These are phyloP conservation scores for Cladosporium phlei DNA, from an alignment of 2,329 filamentous ascomycete genomes.

Conservation along the genomic window DNA sequence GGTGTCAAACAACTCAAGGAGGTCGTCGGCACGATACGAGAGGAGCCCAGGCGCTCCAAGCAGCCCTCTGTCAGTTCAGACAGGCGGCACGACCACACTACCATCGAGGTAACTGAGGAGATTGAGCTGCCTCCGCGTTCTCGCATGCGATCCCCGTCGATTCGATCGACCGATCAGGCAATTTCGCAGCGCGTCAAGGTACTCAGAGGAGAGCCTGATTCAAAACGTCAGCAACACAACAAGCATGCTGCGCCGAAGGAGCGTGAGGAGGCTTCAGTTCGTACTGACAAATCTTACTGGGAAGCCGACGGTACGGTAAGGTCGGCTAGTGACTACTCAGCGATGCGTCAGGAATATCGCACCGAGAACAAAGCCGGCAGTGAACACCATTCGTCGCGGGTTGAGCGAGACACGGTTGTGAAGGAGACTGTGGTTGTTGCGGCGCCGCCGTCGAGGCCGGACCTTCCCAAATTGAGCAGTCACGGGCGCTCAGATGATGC, in stretches of 20 bases:
- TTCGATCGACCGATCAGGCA: not conserved
- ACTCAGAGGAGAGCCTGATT: not conserved
- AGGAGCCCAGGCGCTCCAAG: not conserved
- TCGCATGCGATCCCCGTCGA: not conserved
- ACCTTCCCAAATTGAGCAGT: not conserved
- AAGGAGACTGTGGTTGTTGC: not conserved
- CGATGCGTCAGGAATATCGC: not conserved
- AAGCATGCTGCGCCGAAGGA: not conserved
- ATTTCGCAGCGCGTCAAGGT: not conserved
- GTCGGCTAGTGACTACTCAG: conserved; percentile 4
- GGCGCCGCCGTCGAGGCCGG: conserved; percentile 7
- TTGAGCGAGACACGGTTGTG: not conserved
- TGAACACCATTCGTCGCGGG: not conserved
- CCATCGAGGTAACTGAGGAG: conserved; percentile 15
- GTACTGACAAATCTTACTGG: not conserved
- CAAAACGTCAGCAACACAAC: not conserved
- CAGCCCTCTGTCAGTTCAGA: not conserved
- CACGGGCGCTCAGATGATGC: conserved; percentile 5
- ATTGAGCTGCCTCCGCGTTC: conserved; percentile 7
- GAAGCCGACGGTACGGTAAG: not conserved
- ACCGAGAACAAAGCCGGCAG: not conserved
- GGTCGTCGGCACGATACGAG: not conserved
- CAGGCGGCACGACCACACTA: not conserved
- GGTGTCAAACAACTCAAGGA: conserved; percentile 11
- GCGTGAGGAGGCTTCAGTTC: not conserved